These are phyloP conservation scores for Penicillium roqueforti DNA, from an alignment of 495 filamentous ascomycete genomes.

Conservation along the genomic window DNA sequence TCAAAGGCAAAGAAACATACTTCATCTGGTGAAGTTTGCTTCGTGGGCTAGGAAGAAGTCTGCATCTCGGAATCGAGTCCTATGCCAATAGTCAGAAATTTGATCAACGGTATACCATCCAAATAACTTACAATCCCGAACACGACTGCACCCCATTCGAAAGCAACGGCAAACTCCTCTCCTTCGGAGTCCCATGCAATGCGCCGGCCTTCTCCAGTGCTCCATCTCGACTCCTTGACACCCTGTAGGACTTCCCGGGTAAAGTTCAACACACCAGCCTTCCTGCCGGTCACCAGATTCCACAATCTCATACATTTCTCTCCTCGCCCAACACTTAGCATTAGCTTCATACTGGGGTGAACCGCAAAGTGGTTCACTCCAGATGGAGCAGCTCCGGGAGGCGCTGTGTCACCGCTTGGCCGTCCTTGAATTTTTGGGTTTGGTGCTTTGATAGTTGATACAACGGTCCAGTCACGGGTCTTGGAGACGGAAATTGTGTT, in stretches of 20 bases:
- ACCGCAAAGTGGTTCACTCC: constrained; percentile 94
- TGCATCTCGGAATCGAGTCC: constrained; percentile 75
- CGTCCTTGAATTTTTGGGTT: constrained; percentile 76
- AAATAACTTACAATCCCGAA: constrained; percentile 67
- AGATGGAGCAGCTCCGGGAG: constrained; percentile 73
- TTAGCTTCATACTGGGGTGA: constrained; percentile 93
- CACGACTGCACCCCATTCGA: constrained; percentile 79
- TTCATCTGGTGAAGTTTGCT: constrained; percentile 80
- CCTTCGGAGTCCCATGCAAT: constrained; percentile 73
- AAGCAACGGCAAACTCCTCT: constrained; percentile 83
- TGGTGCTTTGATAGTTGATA: constrained; percentile 88
- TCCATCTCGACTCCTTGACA: constrained; percentile 70
- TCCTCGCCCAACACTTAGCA: constrained; percentile 83
- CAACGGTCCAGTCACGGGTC: constrained; percentile 80
- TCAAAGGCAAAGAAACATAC: constrained; percentile 54
- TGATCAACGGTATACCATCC: not conserved
- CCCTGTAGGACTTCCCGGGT: constrained; percentile 59
- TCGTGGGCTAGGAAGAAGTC: constrained; percentile 58
- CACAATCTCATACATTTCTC: constrained; percentile 90
- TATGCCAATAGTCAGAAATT: constrained; percentile 23
- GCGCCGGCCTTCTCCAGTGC: constrained; percentile 75
- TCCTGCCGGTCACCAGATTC: constrained; percentile 96
- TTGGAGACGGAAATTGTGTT: constrained; percentile 81
- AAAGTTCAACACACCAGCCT: constrained; percentile 87
- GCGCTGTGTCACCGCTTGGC: constrained; percentile 86